Evolutionary conservation across 2,329 filamentous ascomycete species (phyloP).

Genomic region (Drechslerella dactyloides): DNA sequence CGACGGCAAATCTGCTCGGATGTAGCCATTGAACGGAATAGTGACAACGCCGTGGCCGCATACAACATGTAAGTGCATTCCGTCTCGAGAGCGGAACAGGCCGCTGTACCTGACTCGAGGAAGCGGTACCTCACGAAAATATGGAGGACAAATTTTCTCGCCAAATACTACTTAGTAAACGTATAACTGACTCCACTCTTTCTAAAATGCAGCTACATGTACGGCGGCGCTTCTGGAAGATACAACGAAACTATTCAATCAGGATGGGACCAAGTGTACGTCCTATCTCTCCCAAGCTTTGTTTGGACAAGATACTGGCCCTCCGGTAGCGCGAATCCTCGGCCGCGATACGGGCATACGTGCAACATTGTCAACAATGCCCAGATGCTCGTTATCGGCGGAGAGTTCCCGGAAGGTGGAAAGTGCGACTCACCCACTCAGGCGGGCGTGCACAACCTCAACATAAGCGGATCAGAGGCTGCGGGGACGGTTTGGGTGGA

Average conservation of each 20-base stretch:
- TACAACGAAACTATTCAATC: constrained; percentile 60
- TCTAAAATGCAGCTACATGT: constrained; percentile 65
- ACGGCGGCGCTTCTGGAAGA: constrained; percentile 62
- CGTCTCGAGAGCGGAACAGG: background rate
- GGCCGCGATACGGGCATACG: constrained; percentile 65
- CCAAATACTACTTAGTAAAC: too few relatives aligned
- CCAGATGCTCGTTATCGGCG: constrained; percentile 71
- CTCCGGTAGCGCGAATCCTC: constrained; percentile 56
- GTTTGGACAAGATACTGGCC: constrained; percentile 68
- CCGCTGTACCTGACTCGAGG: background rate
- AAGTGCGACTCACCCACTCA: constrained; percentile 64
- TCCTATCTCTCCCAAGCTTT: constrained; percentile 69
- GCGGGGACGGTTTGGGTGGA: constrained; percentile 7
- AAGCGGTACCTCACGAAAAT: background rate
- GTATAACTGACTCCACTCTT: too few relatives aligned
- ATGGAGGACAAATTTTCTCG: too few relatives aligned
- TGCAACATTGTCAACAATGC: constrained; percentile 66
- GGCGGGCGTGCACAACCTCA: constrained; percentile 66
- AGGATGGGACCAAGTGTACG: constrained; percentile 69
- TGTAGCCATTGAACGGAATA: constrained; percentile 66
- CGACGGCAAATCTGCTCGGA: constrained; percentile 69
- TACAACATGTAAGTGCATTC: constrained; percentile 66
- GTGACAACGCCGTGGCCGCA: constrained; percentile 58
- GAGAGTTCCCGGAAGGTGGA: constrained; percentile 63
- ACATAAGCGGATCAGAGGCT: constrained; percentile 59